phyloP scores from a whole-genome alignment of 2,329 filamentous ascomycete genomes.

The Microsporum audouinii region DNA sequence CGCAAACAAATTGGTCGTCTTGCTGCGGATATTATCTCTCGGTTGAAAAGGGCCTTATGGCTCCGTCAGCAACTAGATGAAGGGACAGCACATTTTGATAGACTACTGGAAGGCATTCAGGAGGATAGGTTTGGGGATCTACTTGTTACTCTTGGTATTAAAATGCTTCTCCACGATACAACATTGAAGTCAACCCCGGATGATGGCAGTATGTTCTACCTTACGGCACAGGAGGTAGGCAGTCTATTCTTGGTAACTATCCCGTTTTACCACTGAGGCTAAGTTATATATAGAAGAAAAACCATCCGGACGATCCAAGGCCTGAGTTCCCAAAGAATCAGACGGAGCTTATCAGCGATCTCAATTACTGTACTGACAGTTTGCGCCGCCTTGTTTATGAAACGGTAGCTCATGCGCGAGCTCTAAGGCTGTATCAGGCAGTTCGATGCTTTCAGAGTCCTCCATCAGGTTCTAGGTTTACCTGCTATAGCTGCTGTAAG shows the following conservation, averaged over 20 bases:
- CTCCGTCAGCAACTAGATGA: conserved; percentile 19
- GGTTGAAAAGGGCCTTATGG: conserved; percentile 23
- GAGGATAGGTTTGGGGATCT: conserved; percentile 23
- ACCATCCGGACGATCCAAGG: conserved; percentile 4
- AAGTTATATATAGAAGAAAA: conserved; percentile 7
- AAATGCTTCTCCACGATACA: conserved; percentile 16
- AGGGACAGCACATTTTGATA: conserved; percentile 20
- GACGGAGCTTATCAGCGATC: conserved; percentile 13
- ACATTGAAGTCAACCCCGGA: conserved; percentile 13
- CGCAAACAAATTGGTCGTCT: conserved; percentile 18
- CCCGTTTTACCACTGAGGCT: not conserved
- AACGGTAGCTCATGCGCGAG: conserved; percentile 24
- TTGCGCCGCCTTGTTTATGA: conserved; percentile 22
- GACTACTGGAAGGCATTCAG: conserved; percentile 20
- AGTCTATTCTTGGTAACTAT: not conserved
- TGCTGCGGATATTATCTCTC: conserved; percentile 15
- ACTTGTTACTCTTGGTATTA: conserved; percentile 17
- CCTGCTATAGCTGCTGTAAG: conserved; percentile 27
- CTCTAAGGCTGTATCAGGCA: conserved; percentile 24
- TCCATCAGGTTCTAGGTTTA: conserved; percentile 7
- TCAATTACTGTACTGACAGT: conserved; percentile 18
- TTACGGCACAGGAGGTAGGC: conserved; percentile 9
- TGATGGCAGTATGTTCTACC: conserved; percentile 25
- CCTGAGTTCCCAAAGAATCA: conserved; percentile 11
- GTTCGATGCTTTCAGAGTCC: conserved; percentile 22